Evolutionary conservation across 2,329 filamentous ascomycete genomes (phyloP).

Genomic region (Shiraia bambusicola): DNA sequence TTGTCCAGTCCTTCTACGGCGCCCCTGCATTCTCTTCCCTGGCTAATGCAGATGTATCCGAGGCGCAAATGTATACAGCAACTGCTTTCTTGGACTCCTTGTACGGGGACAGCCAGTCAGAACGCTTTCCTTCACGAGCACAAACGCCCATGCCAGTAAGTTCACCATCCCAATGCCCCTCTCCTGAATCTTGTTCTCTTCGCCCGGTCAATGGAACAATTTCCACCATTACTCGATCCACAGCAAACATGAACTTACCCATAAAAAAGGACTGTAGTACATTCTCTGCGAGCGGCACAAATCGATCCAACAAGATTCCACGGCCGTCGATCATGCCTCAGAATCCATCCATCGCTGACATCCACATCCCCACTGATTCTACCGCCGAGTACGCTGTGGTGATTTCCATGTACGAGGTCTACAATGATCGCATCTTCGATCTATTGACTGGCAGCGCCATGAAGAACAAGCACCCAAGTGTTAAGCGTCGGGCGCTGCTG

Average conservation of each 20-base stretch:
- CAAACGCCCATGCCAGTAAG: conserved; percentile 52
- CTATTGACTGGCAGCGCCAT: conserved; percentile 68
- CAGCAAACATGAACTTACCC: conserved; percentile 30
- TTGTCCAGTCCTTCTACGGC: conserved; percentile 61
- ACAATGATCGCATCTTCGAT: conserved; percentile 97
- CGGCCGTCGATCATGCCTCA: conserved; percentile 72
- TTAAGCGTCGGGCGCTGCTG: conserved; percentile 73
- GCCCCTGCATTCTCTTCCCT: conserved; percentile 71
- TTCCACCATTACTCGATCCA: conserved; percentile 27
- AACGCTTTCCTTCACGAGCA: conserved; percentile 49
- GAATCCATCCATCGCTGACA: conserved; percentile 70
- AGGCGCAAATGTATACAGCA: conserved; percentile 74
- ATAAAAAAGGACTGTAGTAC: conserved; percentile 56
- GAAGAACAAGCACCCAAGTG: conserved; percentile 53
- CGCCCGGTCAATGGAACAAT: conserved; percentile 37
- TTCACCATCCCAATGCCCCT: conserved; percentile 10
- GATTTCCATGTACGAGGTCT: conserved; percentile 98
- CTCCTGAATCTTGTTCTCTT: conserved; percentile 18
- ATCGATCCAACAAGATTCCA: conserved; percentile 60
- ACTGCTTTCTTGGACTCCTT: conserved; percentile 75
- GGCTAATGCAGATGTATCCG: conserved; percentile 74
- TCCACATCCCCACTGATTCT: conserved; percentile 66
- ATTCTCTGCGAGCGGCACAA: conserved; percentile 58
- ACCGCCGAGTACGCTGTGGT: conserved; percentile 82
- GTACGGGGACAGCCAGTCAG: conserved; percentile 67